A percentile compares a stretch with the other conserved stretches of the same genome.
Conservation (phyloP, 179 eudicot species). For the Gypsophila paniculata region DNA sequence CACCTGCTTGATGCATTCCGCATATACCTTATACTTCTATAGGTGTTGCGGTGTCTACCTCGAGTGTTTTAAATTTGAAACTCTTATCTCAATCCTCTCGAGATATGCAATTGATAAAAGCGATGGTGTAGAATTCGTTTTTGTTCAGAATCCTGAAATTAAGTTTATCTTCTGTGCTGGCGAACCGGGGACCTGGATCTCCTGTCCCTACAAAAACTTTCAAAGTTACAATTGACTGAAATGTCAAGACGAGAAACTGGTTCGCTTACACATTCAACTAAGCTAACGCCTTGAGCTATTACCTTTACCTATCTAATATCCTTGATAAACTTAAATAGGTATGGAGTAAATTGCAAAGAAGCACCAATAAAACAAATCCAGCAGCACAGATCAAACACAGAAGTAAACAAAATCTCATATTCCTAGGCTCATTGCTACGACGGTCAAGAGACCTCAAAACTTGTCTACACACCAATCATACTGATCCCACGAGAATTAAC, state of each 20-base stretch:
- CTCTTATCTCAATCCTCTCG: too few relatives aligned
- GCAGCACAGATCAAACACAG: conserved; percentile 34
- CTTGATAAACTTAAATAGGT: conserved; percentile 10
- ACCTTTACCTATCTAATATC: neutral
- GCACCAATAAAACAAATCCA: conserved; percentile 11
- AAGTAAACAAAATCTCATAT: conserved; percentile 89
- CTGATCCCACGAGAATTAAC: too few relatives aligned
- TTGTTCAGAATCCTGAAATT: neutral
- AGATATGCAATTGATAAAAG: neutral
- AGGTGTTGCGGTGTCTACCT: neutral
- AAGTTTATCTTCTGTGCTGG: conserved; percentile 33
- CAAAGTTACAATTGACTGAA: neutral
- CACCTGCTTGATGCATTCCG: neutral
- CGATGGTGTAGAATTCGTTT: neutral
- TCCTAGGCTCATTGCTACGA: conserved; percentile 85
- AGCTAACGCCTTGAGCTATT: too few relatives aligned
- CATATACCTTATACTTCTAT: conserved; percentile 6
- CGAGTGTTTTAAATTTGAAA: neutral
- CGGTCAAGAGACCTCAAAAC: too few relatives aligned
- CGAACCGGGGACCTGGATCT: conserved; percentile 80
- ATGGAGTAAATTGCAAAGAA: conserved; percentile 7
- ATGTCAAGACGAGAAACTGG: neutral
- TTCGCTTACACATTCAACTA: conserved; percentile 4
- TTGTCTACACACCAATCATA: too few relatives aligned
- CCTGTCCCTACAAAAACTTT: conserved; percentile 45